phyloP scores from a whole-genome alignment of 2,329 filamentous ascomycete genomes.

The Lachnellula hyalina region DNA sequence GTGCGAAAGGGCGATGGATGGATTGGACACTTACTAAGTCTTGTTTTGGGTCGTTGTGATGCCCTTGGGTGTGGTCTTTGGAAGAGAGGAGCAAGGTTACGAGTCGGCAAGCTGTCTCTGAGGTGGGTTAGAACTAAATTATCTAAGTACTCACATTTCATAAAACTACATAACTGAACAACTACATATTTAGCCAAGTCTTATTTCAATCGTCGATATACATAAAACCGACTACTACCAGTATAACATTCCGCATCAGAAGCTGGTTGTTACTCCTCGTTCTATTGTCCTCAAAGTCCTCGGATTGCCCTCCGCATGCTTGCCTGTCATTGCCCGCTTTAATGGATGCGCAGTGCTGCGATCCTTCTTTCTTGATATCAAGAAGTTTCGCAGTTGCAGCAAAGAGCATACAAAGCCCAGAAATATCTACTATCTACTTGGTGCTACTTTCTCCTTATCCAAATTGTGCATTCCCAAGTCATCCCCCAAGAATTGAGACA shows the following conservation, averaged over 20 bases:
- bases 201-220: constrained; percentile 16
- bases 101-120: constrained; percentile 6
- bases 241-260: constrained; percentile 4
- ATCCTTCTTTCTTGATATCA: constrained; percentile 2
- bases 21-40: constrained; percentile 21
- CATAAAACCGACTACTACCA: constrained; percentile 3
- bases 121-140: too few species aligned
- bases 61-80: constrained; percentile 12
- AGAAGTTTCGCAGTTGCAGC: neutral
- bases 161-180: constrained; percentile 8
- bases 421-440: neutral
- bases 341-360: neutral
- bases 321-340: constrained; percentile 1
- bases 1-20: constrained; percentile 6
- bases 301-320: constrained; percentile 1
- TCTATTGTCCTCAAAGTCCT: constrained; percentile 3
- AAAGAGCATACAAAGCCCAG: constrained; percentile 5
- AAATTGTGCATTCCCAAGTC: neutral
- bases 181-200: constrained; percentile 14
- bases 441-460: neutral
- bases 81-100: constrained; percentile 18
- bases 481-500: constrained; percentile 2
- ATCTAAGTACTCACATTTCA: too few species aligned
- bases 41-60: constrained; percentile 18
- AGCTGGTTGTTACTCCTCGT: neutral